These are phyloP conservation scores for Suhomyces coccinellae DNA, from an alignment of 1,139 yeast species.

Conservation along the genomic window DNA sequence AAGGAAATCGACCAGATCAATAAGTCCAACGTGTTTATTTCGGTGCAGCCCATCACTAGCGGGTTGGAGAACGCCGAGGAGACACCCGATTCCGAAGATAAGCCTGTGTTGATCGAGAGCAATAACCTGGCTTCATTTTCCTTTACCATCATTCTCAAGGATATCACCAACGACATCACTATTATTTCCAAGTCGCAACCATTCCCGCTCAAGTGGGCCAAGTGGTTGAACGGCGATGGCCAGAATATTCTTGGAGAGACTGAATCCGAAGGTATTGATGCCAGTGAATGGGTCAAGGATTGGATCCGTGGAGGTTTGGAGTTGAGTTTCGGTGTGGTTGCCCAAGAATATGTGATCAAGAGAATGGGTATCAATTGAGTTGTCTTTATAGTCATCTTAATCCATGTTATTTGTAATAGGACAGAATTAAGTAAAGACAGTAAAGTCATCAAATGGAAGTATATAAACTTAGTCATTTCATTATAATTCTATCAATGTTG, in stretches of 20 bases:
- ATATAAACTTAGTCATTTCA: no score
- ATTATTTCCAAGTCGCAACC: constrained; percentile 81
- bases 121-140: constrained; percentile 43
- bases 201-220: constrained; percentile 86
- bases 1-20: constrained; percentile 26
- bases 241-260: constrained; percentile 29
- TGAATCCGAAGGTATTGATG: constrained; percentile 62
- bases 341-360: constrained; percentile 86
- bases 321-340: constrained; percentile 77
- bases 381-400: not conserved
- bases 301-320: constrained; percentile 88
- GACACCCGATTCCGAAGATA: constrained; percentile 36
- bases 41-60: constrained; percentile 68
- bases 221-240: constrained; percentile 67
- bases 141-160: constrained; percentile 73
- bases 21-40: constrained; percentile 70
- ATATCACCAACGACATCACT: constrained; percentile 73
- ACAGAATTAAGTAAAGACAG: no score
- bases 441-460: no score
- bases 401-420: no score
- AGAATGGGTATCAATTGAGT: constrained; percentile 71
- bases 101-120: constrained; percentile 44
- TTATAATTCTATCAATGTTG: no score
- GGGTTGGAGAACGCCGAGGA: constrained; percentile 20
- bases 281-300: constrained; percentile 91